These are phyloP conservation scores for Hamamelis virginiana DNA, from an alignment of 164 flowering plant genomes.

Conservation along the genomic window DNA sequence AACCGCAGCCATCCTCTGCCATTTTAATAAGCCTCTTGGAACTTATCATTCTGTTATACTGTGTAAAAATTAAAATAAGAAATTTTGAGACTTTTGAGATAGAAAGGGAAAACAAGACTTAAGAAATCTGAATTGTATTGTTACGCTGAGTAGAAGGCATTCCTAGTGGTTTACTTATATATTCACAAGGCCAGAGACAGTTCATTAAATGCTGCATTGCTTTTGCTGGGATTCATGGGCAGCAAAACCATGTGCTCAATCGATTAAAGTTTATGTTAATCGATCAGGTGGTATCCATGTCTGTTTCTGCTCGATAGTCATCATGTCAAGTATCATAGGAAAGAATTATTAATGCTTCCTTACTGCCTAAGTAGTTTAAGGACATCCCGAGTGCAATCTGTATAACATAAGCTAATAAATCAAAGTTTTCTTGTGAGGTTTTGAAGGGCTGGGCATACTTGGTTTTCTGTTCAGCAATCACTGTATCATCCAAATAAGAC, in stretches of 20 bases:
- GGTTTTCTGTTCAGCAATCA: no score
- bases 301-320: no score
- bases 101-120: background rate
- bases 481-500: no score
- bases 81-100: background rate
- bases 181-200: background rate
- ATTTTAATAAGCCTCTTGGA: slow-evolving; percentile 7
- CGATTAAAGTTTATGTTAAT: no score
- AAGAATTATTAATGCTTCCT: background rate
- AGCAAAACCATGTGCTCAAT: background rate
- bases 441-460: no score
- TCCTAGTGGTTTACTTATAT: background rate
- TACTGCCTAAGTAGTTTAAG: background rate
- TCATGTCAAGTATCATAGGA: background rate
- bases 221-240: background rate
- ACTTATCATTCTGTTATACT: background rate
- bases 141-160: background rate
- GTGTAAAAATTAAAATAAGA: background rate
- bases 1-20: background rate
- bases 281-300: no score
- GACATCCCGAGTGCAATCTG: background rate
- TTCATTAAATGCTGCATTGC: background rate
- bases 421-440: background rate
- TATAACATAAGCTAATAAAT: background rate
- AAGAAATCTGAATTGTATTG: background rate